A percentile compares a stretch with the other conserved stretches of the same genome.
Evolutionary conservation across 2,329 filamentous ascomycete genomes (phyloP).

Genomic region (Fusarium pseudonygamai): DNA sequence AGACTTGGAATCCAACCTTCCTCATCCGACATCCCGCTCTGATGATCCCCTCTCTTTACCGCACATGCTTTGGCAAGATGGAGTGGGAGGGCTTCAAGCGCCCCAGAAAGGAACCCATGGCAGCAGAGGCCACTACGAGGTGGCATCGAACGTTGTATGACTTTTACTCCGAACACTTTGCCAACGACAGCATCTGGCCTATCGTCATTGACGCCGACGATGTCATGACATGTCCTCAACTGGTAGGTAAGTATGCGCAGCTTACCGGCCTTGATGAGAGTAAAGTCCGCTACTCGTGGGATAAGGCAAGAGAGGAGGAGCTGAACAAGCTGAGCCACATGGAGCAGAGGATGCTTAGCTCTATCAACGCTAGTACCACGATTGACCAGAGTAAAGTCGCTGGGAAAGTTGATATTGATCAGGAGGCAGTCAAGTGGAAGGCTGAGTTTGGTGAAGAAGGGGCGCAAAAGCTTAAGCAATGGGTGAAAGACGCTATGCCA

Average conservation of each 20-base stretch:
- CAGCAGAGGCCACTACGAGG: conserved; percentile 16
- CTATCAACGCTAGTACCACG: conserved; percentile 22
- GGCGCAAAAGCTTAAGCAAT: conserved; percentile 21
- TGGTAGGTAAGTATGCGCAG: conserved; percentile 23
- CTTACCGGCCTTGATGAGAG: conserved; percentile 19
- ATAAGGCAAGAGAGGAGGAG: background rate
- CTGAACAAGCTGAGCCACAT: background rate
- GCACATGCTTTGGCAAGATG: conserved; percentile 2
- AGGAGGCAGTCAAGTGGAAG: conserved; percentile 31
- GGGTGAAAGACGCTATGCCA: conserved; percentile 25
- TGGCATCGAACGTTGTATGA: conserved; percentile 29
- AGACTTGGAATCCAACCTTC: conserved; percentile 36
- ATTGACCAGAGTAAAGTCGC: conserved; percentile 23
- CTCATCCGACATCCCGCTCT: conserved; percentile 34
- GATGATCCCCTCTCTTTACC: conserved; percentile 25
- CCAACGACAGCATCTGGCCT: conserved; percentile 23
- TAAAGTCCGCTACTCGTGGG: conserved; percentile 24
- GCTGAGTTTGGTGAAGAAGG: conserved; percentile 26
- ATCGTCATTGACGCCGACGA: conserved; percentile 35
- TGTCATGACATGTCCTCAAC: conserved; percentile 20
- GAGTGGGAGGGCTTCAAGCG: background rate
- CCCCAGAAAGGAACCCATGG: background rate
- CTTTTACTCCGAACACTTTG: conserved; percentile 19
- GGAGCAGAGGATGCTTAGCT: conserved; percentile 27
- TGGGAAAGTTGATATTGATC: conserved; percentile 15